Percentiles rank a stretch among this genome's conserved stretches.
These are phyloP conservation scores for Phytopythium sindhum DNA, from an alignment of 352 stramenopile genomes.

Conservation along the genomic window DNA sequence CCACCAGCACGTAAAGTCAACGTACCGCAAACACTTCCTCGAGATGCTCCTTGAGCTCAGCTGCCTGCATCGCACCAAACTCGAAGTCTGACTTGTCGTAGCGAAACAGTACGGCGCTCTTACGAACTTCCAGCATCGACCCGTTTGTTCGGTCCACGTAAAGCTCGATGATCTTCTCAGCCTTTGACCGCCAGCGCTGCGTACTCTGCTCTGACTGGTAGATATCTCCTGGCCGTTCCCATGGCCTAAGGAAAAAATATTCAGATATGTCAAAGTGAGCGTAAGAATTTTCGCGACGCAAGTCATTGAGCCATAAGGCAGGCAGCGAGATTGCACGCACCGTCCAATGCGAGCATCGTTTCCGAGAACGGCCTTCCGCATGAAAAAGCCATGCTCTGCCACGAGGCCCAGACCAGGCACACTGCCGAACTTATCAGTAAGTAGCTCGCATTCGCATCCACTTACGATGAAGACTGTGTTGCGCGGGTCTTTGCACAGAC, in stretches of 20 bases:
- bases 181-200: constrained; percentile 93
- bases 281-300: too few species aligned
- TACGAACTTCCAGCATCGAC: constrained; percentile 96
- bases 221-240: constrained; percentile 66
- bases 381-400: constrained; percentile 98
- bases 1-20: not conserved
- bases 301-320: not conserved
- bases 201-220: constrained; percentile 49
- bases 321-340: constrained; percentile 7
- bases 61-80: constrained; percentile 96
- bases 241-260: constrained; percentile 21
- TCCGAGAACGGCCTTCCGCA: constrained; percentile 55
- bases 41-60: constrained; percentile 97
- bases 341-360: constrained; percentile 64
- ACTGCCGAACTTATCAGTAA: constrained; percentile 92
- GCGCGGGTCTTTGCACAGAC: constrained; percentile 91
- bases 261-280: not conserved
- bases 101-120: constrained; percentile 97
- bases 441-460: constrained; percentile 94
- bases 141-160: constrained; percentile 98
- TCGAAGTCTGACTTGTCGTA: constrained; percentile 98
- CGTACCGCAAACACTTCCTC: constrained; percentile 84
- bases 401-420: constrained; percentile 96
- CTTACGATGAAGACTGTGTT: constrained; percentile 99
- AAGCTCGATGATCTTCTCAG: constrained; percentile 95